A percentile compares a stretch with the other conserved stretches of the same genome.
These are phyloP conservation scores for Kalaharituber pfeilii DNA, from an alignment of 2,329 filamentous ascomycete species.

Conservation along the genomic window DNA sequence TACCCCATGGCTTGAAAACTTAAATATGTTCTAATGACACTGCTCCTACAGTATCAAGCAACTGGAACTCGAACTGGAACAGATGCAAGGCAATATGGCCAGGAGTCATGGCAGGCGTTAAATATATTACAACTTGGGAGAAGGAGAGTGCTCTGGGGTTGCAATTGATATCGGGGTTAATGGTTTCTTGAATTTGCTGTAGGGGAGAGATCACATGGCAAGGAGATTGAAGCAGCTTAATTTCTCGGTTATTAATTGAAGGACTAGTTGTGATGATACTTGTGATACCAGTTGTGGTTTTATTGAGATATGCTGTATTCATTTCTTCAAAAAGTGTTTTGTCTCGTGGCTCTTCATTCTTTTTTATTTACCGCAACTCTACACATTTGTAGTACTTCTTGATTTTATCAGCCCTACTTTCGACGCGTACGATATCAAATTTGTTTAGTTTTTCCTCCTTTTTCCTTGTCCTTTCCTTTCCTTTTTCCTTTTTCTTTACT, in stretches of 20 bases:
- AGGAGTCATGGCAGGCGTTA: constrained; percentile 89
- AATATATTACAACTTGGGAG: constrained; percentile 10
- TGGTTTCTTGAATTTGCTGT: background rate
- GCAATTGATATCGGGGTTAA: background rate
- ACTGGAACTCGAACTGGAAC: constrained; percentile 79
- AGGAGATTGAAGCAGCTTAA: constrained; percentile 8
- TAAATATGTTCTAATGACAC: constrained; percentile 1
- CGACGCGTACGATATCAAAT: background rate
- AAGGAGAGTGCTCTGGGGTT: background rate
- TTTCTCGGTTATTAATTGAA: constrained; percentile 1
- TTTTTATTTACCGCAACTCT: background rate
- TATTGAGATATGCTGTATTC: background rate
- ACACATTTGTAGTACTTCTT: background rate
- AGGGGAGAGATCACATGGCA: background rate
- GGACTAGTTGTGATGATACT: background rate
- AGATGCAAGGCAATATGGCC: constrained; percentile 76
- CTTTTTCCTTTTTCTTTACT: background rate
- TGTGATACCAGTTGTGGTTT: background rate
- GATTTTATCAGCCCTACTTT: background rate
- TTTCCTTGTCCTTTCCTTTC: background rate
- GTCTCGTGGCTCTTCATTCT: background rate
- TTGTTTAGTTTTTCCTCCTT: background rate
- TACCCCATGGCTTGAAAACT: constrained; percentile 1
- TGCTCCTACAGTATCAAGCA: constrained; percentile 50
- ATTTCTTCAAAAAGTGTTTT: background rate